A percentile compares a stretch with the other conserved stretches of the same genome.
These are phyloP conservation scores for Ceratocystis cubensis DNA, from an alignment of 2,329 filamentous ascomycete genomes.

Conservation along the genomic window DNA sequence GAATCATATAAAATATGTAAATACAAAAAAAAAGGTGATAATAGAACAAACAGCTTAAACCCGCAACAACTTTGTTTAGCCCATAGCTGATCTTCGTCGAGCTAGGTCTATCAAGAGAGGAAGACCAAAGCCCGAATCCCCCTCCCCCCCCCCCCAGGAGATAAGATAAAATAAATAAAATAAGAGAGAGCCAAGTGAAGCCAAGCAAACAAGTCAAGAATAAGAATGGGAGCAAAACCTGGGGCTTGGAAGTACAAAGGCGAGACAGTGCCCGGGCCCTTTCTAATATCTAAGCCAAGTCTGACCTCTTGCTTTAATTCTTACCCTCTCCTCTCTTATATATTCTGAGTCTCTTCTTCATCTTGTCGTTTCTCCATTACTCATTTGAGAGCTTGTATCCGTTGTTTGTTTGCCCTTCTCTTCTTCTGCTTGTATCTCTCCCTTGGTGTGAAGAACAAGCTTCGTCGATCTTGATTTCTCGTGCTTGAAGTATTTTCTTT, in stretches of 20 bases:
- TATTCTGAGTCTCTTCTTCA: background rate
- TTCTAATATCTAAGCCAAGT: background rate
- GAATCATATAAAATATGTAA: too few relatives aligned
- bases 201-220: too few relatives aligned
- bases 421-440: background rate
- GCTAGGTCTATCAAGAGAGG: background rate
- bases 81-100: background rate
- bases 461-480: background rate
- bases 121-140: background rate
- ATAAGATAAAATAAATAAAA: too few relatives aligned
- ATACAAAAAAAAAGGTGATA: too few relatives aligned
- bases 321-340: background rate
- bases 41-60: background rate
- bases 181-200: too few relatives aligned
- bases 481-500: background rate
- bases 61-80: background rate
- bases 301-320: background rate
- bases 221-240: too few relatives aligned
- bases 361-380: background rate
- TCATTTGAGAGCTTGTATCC: too few relatives aligned
- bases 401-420: background rate
- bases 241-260: background rate
- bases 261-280: background rate
- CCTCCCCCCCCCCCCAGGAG: background rate
- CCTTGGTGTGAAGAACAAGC: background rate